Base-by-base conservation (phyloP, 148 eudicot species). In the Euryodendron excelsum region DNA sequence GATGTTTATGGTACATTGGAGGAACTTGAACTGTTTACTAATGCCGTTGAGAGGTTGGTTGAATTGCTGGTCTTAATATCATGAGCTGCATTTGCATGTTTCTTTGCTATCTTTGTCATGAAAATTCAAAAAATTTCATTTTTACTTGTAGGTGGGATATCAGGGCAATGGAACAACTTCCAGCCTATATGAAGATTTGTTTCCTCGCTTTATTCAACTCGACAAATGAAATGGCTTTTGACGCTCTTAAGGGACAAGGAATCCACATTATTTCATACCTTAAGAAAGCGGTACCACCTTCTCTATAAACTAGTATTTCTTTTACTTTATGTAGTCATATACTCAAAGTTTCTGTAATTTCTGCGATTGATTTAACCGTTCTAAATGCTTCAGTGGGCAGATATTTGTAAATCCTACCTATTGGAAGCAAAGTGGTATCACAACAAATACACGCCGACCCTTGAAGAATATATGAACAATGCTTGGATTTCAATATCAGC, bases 391-490 rank as follows among this genome's bases (percentile, higher is more conserved):
- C 63, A 84, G 84, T 80, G 83, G 86, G 52, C 76, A 28, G 79
- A 78, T 27, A 53, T 84, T 15, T 80, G 79, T 13, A 37, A 55
- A 11, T 5, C 73, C 0, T 80, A 53, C 27, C 18, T 74, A 25
- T 17, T 45, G 74, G 86, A 84, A 44, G 86, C 86, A 48, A 76
- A 68, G 41, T 84, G 86, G 84, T 63, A 58, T 59, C 17, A 68
- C 37, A 55, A 4, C 3, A 76, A 77, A 17, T 44, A 74, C 52
- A 80, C 33, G 4, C 86, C 83, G 45, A 71, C 71, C 20, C 45
- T 77, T 1, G 50, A 80, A 21, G 86, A 84, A 3, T 80, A 80
- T n/a, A n/a, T n/a, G n/a, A n/a, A n/a, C n/a, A n/a, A n/a, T n/a
- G n/a, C n/a, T n/a, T n/a, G n/a, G n/a, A n/a, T n/a, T n/a, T n/a